phyloP scores from a whole-genome alignment of 23 red algal genomes.

The Gracilaria caudata region DNA sequence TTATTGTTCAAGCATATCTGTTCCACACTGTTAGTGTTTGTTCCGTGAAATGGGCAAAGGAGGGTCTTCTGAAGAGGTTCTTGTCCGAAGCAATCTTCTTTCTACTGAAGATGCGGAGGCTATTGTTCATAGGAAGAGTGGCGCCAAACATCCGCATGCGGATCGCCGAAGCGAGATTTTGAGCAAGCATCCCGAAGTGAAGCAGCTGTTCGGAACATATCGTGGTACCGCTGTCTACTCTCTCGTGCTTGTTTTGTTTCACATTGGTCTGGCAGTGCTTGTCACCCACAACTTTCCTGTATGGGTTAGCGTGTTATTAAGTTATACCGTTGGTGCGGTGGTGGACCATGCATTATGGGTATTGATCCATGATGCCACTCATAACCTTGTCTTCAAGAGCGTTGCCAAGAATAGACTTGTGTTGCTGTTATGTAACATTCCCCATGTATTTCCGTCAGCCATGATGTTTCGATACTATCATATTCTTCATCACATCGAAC shows the following conservation, averaged over 20 bases:
- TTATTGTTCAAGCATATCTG: no score
- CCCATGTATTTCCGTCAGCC: constrained; percentile 89
- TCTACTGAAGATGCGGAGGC: constrained; percentile 79
- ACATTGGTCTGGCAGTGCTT: constrained; percentile 67
- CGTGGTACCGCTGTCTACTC: constrained; percentile 69
- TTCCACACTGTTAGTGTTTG: no score
- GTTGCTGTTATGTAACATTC: constrained; percentile 80
- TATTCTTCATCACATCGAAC: constrained; percentile 98
- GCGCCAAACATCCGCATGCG: constrained; percentile 86
- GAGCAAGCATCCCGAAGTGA: constrained; percentile 81
- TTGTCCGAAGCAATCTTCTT: constrained; percentile 55
- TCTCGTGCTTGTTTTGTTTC: constrained; percentile 71
- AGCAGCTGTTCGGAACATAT: constrained; percentile 80
- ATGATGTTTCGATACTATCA: constrained; percentile 99
- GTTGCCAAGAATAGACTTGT: constrained; percentile 78
- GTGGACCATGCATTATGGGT: constrained; percentile 97
- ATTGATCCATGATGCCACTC: constrained; percentile 99
- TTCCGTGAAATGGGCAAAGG: constrained; percentile 57
- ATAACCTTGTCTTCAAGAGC: constrained; percentile 89
- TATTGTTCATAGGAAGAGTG: constrained; percentile 18
- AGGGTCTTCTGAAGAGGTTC: constrained; percentile 25
- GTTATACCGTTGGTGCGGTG: constrained; percentile 89
- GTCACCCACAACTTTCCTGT: constrained; percentile 29
- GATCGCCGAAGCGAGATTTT: constrained; percentile 87
- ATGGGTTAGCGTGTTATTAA: constrained; percentile 46